Percentiles rank a stretch among this genome's conserved stretches.
Evolutionary conservation across 441 rosid genomes (phyloP).

Genomic region (Brassica hybrid): DNA sequence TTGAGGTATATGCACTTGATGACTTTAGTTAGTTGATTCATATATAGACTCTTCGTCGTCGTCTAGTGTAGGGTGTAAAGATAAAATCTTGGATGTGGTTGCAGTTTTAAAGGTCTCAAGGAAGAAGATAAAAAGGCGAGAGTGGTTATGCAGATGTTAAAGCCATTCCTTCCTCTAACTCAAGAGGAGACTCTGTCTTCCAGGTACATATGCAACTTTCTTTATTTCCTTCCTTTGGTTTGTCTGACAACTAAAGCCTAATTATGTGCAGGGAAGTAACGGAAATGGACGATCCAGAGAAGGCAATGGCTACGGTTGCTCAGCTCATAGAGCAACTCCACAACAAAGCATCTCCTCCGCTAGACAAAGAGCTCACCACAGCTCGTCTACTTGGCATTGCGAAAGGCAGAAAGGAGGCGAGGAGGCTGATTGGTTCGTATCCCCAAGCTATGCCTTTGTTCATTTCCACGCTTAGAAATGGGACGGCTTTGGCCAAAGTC

Average conservation of each 20-base stretch:
- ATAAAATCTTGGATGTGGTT: constrained; percentile 15
- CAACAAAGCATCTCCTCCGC: constrained; percentile 74
- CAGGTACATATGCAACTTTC: constrained; percentile 41
- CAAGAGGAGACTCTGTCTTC: constrained; percentile 48
- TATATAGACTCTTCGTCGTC: neutral
- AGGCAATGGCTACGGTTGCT: constrained; percentile 95
- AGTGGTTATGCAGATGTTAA: constrained; percentile 63
- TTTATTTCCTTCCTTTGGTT: neutral
- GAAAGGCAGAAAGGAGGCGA: constrained; percentile 84
- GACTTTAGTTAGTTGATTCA: neutral
- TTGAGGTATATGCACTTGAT: neutral
- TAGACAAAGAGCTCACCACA: constrained; percentile 88
- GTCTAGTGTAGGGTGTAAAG: neutral
- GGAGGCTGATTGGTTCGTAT: constrained; percentile 95
- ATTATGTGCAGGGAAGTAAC: constrained; percentile 32
- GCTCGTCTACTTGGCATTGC: constrained; percentile 88
- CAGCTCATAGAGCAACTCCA: constrained; percentile 98
- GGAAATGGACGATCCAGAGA: constrained; percentile 94
- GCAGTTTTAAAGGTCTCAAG: constrained; percentile 37
- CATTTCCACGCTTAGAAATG: constrained; percentile 95
- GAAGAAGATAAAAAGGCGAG: constrained; percentile 35
- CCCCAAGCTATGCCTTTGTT: constrained; percentile 99
- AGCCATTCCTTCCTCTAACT: constrained; percentile 55
- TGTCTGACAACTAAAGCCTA: neutral
- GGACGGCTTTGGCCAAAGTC: constrained; percentile 86